Conservation (phyloP, 2,329 filamentous ascomycete genomes). For the Fonsecaea nubica region DNA sequence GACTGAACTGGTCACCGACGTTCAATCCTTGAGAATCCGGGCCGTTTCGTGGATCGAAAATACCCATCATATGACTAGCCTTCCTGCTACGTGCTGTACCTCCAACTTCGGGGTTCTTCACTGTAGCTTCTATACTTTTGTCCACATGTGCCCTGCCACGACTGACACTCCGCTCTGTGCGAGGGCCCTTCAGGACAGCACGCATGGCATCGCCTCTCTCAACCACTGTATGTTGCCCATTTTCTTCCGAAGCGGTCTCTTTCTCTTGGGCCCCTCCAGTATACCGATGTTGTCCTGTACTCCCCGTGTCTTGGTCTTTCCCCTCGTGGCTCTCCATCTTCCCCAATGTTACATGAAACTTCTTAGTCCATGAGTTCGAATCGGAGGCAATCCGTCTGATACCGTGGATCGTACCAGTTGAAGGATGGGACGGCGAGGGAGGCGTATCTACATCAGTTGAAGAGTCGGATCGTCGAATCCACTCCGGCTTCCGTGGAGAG, state of each 20-base stretch:
- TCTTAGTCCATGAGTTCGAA: conserved; percentile 35
- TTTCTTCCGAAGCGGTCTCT: conserved; percentile 39
- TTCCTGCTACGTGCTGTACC: conserved; percentile 67
- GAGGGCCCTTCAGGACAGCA: conserved; percentile 39
- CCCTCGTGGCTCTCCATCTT: conserved; percentile 20
- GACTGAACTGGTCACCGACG: conserved; percentile 17
- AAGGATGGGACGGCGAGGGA: conserved; percentile 21
- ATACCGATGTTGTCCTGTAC: conserved; percentile 20
- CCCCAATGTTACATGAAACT: conserved; percentile 35
- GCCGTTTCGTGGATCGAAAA: conserved; percentile 58
- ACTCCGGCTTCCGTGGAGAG: conserved; percentile 28
- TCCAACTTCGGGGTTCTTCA: conserved; percentile 63
- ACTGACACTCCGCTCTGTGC: conserved; percentile 49
- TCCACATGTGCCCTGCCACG: conserved; percentile 60
- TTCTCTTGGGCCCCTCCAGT: conserved; percentile 27
- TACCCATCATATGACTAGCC: conserved; percentile 68
- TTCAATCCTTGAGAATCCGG: conserved; percentile 17
- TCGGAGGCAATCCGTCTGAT: conserved; percentile 37
- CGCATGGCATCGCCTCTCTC: conserved; percentile 40
- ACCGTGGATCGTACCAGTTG: conserved; percentile 31
- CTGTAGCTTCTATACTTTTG: conserved; percentile 68
- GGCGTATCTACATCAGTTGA: conserved; percentile 21
- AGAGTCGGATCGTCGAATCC: conserved; percentile 31
- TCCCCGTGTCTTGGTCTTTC: conserved; percentile 15
- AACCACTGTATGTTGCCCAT: conserved; percentile 26